Percentiles rank a stretch among this genome's conserved stretches.
phyloP scores from a whole-genome alignment of 2,329 filamentous ascomycete species.

The Lecanosticta acicola region DNA sequence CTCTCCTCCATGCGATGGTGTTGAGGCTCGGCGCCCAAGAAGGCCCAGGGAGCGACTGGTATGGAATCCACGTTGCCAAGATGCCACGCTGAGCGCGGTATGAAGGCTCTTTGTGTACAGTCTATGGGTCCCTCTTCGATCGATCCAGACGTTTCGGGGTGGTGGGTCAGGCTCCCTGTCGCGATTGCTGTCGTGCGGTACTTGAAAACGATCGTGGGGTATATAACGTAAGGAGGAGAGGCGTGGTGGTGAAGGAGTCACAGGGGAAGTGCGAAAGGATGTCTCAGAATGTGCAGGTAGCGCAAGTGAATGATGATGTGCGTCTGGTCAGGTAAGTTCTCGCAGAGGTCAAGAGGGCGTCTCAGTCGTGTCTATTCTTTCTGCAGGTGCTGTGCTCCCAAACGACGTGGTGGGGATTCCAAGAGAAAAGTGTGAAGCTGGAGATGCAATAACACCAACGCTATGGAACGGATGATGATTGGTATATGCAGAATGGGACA shows the following conservation, averaged over 20 bases:
- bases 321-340: background rate
- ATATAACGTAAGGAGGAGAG: slow-evolving; percentile 2
- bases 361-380: background rate
- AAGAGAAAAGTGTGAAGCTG: background rate
- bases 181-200: background rate
- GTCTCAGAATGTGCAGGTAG: slow-evolving; percentile 14
- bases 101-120: background rate
- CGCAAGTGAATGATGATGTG: background rate
- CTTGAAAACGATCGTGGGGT: background rate
- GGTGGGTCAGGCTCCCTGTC: background rate
- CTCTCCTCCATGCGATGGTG: slow-evolving; percentile 18
- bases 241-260: slow-evolving; percentile 9
- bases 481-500: background rate
- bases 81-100: background rate
- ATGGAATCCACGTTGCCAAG: slow-evolving; percentile 30
- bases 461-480: background rate
- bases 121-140: background rate
- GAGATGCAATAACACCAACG: background rate
- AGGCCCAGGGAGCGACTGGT: slow-evolving; percentile 30
- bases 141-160: background rate
- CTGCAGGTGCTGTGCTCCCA: background rate
- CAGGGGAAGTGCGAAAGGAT: slow-evolving; percentile 8
- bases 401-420: background rate
- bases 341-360: background rate
- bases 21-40: slow-evolving; percentile 13